Conservation (phyloP, 768 basidiomycete genomes). For the Neoboletus brunneissimus region DNA sequence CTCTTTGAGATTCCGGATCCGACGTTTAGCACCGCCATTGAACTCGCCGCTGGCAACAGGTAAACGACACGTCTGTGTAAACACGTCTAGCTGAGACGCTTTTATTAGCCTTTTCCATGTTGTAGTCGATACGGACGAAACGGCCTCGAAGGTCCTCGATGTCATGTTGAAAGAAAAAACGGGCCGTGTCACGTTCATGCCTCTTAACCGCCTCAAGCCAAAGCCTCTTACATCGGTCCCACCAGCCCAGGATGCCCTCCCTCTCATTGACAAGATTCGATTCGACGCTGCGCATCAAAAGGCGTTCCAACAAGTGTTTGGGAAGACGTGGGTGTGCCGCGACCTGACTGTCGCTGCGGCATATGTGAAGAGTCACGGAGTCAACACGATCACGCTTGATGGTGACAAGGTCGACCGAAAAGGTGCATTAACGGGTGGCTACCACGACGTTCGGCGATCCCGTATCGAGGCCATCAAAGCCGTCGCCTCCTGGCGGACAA, state of each 20-base stretch:
- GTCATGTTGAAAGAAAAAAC: constrained; percentile 91
- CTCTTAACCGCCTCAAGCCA: constrained; percentile 89
- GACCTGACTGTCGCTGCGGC: constrained; percentile 90
- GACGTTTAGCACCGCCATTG: constrained; percentile 89
- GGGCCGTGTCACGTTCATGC: constrained; percentile 97
- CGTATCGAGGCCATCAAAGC: constrained; percentile 84
- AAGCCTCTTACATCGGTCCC: constrained; percentile 58
- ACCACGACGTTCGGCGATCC: constrained; percentile 87
- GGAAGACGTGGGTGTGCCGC: constrained; percentile 93
- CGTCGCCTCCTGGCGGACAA: constrained; percentile 71
- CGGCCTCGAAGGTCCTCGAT: constrained; percentile 87
- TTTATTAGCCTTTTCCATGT: constrained; percentile 79
- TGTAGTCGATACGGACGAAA: constrained; percentile 95
- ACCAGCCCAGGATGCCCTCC: constrained; percentile 71
- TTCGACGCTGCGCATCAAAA: constrained; percentile 69
- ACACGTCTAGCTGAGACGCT: constrained; percentile 3
- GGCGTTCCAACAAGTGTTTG: constrained; percentile 96
- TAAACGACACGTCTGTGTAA: constrained; percentile 26
- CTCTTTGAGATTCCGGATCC: constrained; percentile 87
- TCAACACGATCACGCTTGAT: constrained; percentile 96
- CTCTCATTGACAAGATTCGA: constrained; percentile 77
- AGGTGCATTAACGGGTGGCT: constrained; percentile 94
- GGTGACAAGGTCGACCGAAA: constrained; percentile 98
- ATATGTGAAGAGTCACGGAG: constrained; percentile 90
- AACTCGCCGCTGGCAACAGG: constrained; percentile 96